Evolutionary conservation across 164 flowering plant genomes (phyloP), one percentile per base, ranked within the genome.

Genomic region (Umbellularia californica): DNA sequence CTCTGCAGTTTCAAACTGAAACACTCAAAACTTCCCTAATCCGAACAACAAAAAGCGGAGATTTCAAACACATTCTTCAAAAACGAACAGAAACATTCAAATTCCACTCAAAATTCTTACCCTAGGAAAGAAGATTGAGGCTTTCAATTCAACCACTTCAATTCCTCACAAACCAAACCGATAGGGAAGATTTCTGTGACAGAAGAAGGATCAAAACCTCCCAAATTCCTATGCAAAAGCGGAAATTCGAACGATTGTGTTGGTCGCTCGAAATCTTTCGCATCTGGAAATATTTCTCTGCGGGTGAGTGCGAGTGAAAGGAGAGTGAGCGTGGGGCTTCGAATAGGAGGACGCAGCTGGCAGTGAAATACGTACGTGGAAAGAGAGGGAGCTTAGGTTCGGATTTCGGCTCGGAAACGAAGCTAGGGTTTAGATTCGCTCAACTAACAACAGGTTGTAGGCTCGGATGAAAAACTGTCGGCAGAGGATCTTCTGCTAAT

Each of bases 381-480:
- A 13, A 70, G 47, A 41, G 24, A 63, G 24, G 25, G 33, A 12
- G 23, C 41, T 9, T 41, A 24, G 79, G 64, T 72, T 72, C 41
- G 62, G 55, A 0, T 17, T 19, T 2, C 47, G 78, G 69, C 25
- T 71, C 74, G 74, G 62, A 22, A 2, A 52, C 68, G 50, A 70
- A n/a, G 72, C 73, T 70, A 10, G 27, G 47, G 23, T 19, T 69
- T 3, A 25, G 22, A 24, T 14, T 7, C 9, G 17, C 25, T 17
- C 71, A 55, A 22, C 11, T 27, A 1, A 2, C 2, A 3, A 23
- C 50, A 35, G 71, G 23, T 22, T 19, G 50, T 33, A 71, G 75
- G 74, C 33, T 69, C 70, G 70, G 76, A 47, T 41, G 47, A 41
- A 52, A 35, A 68, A 74, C 70, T 80, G 82, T 80, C 82, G 82